These are phyloP conservation scores for Picea glauca DNA, from an alignment of 75 land plant genomes.

Conservation along the genomic window DNA sequence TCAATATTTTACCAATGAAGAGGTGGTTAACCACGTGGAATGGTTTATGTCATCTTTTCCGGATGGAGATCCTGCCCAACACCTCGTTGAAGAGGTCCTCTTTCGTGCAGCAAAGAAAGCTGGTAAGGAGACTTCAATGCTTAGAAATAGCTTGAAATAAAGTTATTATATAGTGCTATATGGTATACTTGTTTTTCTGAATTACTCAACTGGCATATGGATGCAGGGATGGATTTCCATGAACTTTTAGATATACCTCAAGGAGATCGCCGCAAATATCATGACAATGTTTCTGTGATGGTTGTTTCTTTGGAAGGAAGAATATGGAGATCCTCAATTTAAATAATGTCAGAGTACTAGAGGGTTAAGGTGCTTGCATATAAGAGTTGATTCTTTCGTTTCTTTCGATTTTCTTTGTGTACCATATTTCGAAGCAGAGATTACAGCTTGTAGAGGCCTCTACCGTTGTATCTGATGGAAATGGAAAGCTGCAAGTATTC, in stretches of 20 bases:
- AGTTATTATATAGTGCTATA: background rate
- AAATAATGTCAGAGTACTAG: constrained; percentile 16
- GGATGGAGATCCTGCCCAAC: constrained; percentile 99
- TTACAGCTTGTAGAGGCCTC: constrained; percentile 10
- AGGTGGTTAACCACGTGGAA: constrained; percentile 92
- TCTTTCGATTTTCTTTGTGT: background rate
- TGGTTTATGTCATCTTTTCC: constrained; percentile 76
- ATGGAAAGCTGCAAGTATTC: background rate
- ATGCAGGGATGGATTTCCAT: constrained; percentile 93
- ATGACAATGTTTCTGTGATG: constrained; percentile 95
- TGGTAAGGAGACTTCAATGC: constrained; percentile 36
- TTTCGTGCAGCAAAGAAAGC: constrained; percentile 98
- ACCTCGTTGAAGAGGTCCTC: constrained; percentile 92
- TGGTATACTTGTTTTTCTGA: too few relatives aligned
- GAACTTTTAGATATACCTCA: constrained; percentile 97
- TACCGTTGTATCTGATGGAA: constrained; percentile 7
- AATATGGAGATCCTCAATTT: constrained; percentile 94
- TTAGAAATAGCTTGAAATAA: background rate
- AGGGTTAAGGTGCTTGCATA: background rate
- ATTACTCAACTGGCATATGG: constrained; percentile 5
- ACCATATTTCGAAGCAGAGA: constrained; percentile 4
- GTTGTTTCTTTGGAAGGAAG: constrained; percentile 94
- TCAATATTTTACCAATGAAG: constrained; percentile 96
- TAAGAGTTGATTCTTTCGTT: constrained; percentile 5
- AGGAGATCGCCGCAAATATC: constrained; percentile 90